Evolutionary conservation across 2,329 filamentous ascomycete species (phyloP), one percentile per base, ranked within the genome.

Genomic region (Raffaelea ambrosiae): DNA sequence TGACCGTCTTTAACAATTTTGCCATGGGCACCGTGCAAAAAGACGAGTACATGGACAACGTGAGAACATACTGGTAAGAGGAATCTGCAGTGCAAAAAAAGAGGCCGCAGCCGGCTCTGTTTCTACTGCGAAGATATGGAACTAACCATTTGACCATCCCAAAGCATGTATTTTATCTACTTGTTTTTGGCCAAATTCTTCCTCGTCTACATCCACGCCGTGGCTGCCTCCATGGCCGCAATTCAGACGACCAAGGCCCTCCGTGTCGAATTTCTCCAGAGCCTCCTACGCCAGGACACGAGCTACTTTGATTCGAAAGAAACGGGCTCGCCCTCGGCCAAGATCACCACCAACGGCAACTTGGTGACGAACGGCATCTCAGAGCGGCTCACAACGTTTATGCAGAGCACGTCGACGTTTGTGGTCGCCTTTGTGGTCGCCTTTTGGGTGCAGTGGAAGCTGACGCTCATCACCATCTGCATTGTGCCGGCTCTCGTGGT

Each of bases 371-470:
- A 7, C 20, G 39, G 39, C 39, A 41, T 41, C 8, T 11, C 47
- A 16, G 55, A 57, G 44, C 56, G 56, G 47, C 48, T 63, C 3
- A 53, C 53, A 16, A 31, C 57, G 14, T 49, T 58, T 10, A 46
- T 63, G 14, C 58, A 60, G 40, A 54, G 51, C 10, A 39, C 57
- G 11, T 53, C 56, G 3, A 56, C 59, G 40, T 54, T 63, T 55
- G 35, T 58, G 19, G 36, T 60, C 44, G 49, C 58, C 3, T 57
- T 86, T 16, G 68, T 74, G 21, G 81, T 89, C 41, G 72, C 82
- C 0, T 86, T 87, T 56, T 69, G 74, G 13, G 87, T 84, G 57
- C 83, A 83, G 0, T 89, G 86, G 86, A 89, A 88, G 59, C 69
- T 90, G 10, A 78, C 81, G 1, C 62, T 88, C 0, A 80, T 89